Conservation (phyloP, 805 yeast species). For the Kregervanrija pseudodelftensis region DNA sequence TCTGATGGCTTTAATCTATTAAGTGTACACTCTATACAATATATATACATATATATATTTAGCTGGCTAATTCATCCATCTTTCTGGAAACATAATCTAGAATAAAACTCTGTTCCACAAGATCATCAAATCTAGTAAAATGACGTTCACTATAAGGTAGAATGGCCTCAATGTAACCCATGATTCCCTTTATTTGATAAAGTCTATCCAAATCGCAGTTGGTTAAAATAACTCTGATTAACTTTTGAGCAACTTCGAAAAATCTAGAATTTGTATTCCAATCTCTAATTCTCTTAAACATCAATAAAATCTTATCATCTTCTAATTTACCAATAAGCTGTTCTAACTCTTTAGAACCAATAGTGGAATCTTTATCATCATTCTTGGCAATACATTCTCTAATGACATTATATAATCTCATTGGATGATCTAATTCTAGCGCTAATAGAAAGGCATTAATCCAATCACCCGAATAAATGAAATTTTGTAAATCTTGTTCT, state of each 20-base stretch:
- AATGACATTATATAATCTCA: conserved; percentile 75
- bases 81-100: conserved; percentile 79
- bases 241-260: conserved; percentile 72
- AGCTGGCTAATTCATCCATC: conserved; percentile 43
- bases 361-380: conserved; percentile 40
- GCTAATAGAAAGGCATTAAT: conserved; percentile 82
- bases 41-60: neutral
- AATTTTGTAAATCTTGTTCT: conserved; percentile 81
- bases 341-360: conserved; percentile 60
- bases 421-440: conserved; percentile 81
- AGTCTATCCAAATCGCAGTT: conserved; percentile 49
- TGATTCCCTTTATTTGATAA: conserved; percentile 59
- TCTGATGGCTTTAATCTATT: neutral
- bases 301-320: conserved; percentile 47
- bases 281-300: conserved; percentile 76
- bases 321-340: conserved; percentile 49
- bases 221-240: conserved; percentile 58
- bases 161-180: conserved; percentile 63
- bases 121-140: conserved; percentile 62
- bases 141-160: conserved; percentile 89
- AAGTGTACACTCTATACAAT: neutral
- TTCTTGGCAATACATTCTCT: conserved; percentile 49
- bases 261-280: conserved; percentile 91
- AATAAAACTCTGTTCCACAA: conserved; percentile 79
- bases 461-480: conserved; percentile 71